Evolutionary conservation across 805 yeast genomes (phyloP).

Genomic region (Kurtzmaniella fragi): DNA sequence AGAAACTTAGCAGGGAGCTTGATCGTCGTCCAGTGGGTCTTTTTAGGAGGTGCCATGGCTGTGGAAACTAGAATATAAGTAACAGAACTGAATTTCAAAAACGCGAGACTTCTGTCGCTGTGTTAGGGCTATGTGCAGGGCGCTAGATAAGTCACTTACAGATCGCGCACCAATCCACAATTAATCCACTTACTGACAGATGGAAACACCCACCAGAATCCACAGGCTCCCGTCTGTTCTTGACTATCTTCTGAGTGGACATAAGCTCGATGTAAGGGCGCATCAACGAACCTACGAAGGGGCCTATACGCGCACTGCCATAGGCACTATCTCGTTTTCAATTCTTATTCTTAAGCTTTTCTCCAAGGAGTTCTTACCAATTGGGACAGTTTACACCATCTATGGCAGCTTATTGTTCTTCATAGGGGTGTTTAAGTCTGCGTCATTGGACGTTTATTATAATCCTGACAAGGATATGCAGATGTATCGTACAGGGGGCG

Average conservation of each 20-base stretch:
- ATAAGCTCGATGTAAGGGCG: conserved; percentile 53
- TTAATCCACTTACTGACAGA: too few relatives aligned
- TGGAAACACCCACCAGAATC: conserved; percentile 2
- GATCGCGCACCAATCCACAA: too few relatives aligned
- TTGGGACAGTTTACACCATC: conserved; percentile 61
- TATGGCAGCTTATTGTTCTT: conserved; percentile 47
- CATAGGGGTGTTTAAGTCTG: conserved; percentile 34
- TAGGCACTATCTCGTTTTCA: conserved; percentile 64
- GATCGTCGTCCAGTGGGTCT: conserved; percentile 29
- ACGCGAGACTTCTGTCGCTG: too few relatives aligned
- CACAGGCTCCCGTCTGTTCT: conserved; percentile 26
- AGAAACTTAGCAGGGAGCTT: conserved; percentile 25
- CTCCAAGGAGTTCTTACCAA: conserved; percentile 55
- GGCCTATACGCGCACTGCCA: conserved; percentile 69
- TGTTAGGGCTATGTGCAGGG: too few relatives aligned
- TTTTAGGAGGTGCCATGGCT: conserved; percentile 29
- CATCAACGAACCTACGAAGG: conserved; percentile 84
- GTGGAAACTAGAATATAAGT: neutral
- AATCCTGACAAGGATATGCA: conserved; percentile 31
- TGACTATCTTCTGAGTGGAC: conserved; percentile 33
- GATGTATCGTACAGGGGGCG: conserved; percentile 58
- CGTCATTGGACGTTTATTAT: conserved; percentile 31
- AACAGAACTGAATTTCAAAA: too few relatives aligned
- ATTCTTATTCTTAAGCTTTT: conserved; percentile 62
- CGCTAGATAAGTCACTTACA: too few relatives aligned